A percentile compares a stretch with the other conserved stretches of the same genome.
phyloP scores from a whole-genome alignment of 1,139 yeast genomes.

The Tardiomyces digboiensis region DNA sequence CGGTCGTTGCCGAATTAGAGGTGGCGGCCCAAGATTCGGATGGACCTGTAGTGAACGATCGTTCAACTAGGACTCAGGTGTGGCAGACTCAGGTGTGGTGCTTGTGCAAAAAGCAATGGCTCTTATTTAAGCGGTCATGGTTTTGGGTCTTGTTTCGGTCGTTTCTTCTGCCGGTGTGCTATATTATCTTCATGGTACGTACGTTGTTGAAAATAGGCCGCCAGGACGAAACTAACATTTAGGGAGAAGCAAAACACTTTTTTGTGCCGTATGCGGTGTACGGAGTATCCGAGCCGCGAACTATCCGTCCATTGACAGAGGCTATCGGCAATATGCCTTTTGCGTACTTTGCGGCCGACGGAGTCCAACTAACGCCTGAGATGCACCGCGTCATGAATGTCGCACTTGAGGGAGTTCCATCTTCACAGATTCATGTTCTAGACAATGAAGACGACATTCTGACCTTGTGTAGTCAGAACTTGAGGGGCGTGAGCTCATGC shows the following conservation, averaged over 20 bases:
- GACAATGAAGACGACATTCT: constrained; percentile 17
- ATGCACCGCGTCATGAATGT: constrained; percentile 18
- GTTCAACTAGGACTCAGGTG: too few relatives aligned
- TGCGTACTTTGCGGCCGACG: constrained; percentile 20
- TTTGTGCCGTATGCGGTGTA: constrained; percentile 23
- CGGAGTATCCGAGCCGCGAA: constrained; percentile 23
- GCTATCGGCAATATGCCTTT: constrained; percentile 18
- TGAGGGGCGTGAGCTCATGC: constrained; percentile 25
- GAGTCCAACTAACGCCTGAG: constrained; percentile 15
- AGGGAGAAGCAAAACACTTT: constrained; percentile 24
- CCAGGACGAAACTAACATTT: not conserved
- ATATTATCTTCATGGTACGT: constrained; percentile 23
- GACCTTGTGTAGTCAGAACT: constrained; percentile 22
- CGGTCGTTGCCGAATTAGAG: too few relatives aligned
- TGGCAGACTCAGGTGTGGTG: not conserved
- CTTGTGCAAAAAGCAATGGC: constrained; percentile 17
- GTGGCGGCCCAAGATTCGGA: too few relatives aligned
- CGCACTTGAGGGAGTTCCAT: constrained; percentile 23
- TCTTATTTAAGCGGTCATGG: constrained; percentile 21
- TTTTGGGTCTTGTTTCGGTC: constrained; percentile 24
- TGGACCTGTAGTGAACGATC: too few relatives aligned
- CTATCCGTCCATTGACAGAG: constrained; percentile 15
- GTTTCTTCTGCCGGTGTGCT: constrained; percentile 23
- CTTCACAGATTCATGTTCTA: constrained; percentile 16
- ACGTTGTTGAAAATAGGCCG: not conserved